Base-by-base conservation (phyloP, 768 basidiomycete species). In the Gloeostereum incarnatum region DNA sequence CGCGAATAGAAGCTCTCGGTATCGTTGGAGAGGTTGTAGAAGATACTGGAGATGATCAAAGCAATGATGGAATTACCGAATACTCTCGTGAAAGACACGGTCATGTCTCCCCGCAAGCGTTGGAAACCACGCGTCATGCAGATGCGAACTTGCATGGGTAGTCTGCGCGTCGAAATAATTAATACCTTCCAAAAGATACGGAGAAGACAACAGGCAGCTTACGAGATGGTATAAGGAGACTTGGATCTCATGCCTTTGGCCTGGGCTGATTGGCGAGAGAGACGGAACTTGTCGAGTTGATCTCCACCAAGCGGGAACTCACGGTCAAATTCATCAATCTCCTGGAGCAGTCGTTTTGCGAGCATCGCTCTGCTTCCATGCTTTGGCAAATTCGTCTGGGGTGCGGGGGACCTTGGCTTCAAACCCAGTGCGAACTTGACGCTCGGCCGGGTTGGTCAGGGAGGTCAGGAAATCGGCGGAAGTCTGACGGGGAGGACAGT, bases 401-500 rank as follows among this genome's bases (percentile, higher is more conserved):
- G 66, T 65, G 34, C 55, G 54, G 4, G 71, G 71, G 2, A 65
- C 62, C 7, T 36, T 29, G 16, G 44, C 35, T 42, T 65, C 57
- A 6, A 41, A 58, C 1, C 62, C 63, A 16, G 51, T 35, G 14
- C 45, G 42, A 18, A 58, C 41, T 32, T 49, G 48, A 17, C 65
- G 61, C 43, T 65, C 65, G 9, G 53, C 51, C 3, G 63, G 50
- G 36, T 57, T 55, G 6, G 65, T 63, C 29, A 65, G 47, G 13
- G 57, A 57, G 16, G 65, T 67, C 29, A 70, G 49, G 55, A 62
- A 68, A 42, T 72, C 69, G 40, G 66, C 65, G 6, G 61, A 61
- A n/a, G 68, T 67, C 41, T 69, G 66, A 25, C 65, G 61, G 2
- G 59, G 59, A 1, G 60, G 56, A 37, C 63, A 64, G 13, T 58